Evolutionary conservation across 352 stramenopile genomes (phyloP), one percentile per base, ranked within the genome.

Genomic region (Salisapilia sapeloensis): DNA sequence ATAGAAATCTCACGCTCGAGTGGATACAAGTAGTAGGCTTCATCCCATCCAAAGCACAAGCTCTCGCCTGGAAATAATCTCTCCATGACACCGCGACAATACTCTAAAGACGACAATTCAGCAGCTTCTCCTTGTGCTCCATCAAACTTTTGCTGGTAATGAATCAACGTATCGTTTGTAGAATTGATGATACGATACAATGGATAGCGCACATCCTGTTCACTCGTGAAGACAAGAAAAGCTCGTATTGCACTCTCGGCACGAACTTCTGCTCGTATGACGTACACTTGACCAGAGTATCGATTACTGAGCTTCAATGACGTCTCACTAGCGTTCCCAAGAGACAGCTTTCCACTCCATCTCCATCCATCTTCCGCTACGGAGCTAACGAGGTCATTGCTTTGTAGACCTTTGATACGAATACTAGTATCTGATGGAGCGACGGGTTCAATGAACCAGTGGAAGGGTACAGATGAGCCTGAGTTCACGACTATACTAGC

Each of bases 291-390:
- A 35, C 60, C 74, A 2, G 75, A 76, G 35, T 79, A 71, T 33
- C 62, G 66, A 45, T 81, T 91, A 36, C 69, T 85, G n/a, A 85
- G 39, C 42, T 92, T 92, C 18, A 87, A 54, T 12, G 75, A 66
- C 13, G 66, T 83, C 40, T 90, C 77, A 24, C 72, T 82, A 13
- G 89, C 71, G 23, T 91, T 66, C 20, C 87, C 66, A 0, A 91
- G 45, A 1, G 71, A 85, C 12, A 92, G 60, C 15, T 78, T 79
- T 18, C 75, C 76, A 19, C 71, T 87, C 67, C 72, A 91, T 20
- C 70, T 48, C 50, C 64, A 89, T 0, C 60, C 65, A 0, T 52
- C 53, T 4, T 59, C 45, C 18, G 53, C 56, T 4, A 36, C 38
- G 3, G 53, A 46, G 3, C 44, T 47, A 3, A 22, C 36, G 13